These are phyloP conservation scores for Fagopyrum tataricum DNA, from an alignment of 148 eudicot genomes.

Conservation along the genomic window DNA sequence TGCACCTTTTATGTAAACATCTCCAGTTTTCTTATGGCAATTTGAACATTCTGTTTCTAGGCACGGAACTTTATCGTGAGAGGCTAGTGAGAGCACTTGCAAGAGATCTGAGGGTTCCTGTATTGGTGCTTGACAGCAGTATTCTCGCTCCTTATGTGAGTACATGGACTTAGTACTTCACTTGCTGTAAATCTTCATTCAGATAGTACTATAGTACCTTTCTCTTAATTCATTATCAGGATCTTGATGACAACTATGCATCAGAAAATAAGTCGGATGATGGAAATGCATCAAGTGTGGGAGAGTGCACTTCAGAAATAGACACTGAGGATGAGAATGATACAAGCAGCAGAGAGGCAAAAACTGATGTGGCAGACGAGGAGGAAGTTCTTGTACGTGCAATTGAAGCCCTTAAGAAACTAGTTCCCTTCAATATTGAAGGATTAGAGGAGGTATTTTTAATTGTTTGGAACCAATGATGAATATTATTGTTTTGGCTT, in stretches of 20 bases:
- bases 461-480: background rate
- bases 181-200: background rate
- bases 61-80: conserved; percentile 94
- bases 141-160: conserved; percentile 88
- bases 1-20: background rate
- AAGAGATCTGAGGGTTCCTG: conserved; percentile 69
- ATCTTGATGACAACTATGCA: conserved; percentile 47
- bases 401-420: conserved; percentile 75
- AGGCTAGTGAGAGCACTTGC: conserved; percentile 90
- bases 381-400: conserved; percentile 39
- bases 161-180: background rate
- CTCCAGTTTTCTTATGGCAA: background rate
- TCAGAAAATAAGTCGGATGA: conserved; percentile 66
- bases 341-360: conserved; percentile 58
- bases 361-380: conserved; percentile 57
- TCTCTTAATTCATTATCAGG: conserved; percentile 31
- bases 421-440: conserved; percentile 62
- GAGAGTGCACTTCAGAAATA: conserved; percentile 56
- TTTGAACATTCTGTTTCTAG: conserved; percentile 24
- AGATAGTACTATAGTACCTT: background rate
- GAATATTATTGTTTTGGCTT: background rate
- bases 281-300: conserved; percentile 20
- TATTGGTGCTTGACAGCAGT: conserved; percentile 83
- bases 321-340: conserved; percentile 72
- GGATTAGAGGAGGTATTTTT: conserved; percentile 70